A percentile compares a stretch with the other conserved stretches of the same genome.
Conservation (phyloP, 768 basidiomycete species). For the Imleria badia region DNA sequence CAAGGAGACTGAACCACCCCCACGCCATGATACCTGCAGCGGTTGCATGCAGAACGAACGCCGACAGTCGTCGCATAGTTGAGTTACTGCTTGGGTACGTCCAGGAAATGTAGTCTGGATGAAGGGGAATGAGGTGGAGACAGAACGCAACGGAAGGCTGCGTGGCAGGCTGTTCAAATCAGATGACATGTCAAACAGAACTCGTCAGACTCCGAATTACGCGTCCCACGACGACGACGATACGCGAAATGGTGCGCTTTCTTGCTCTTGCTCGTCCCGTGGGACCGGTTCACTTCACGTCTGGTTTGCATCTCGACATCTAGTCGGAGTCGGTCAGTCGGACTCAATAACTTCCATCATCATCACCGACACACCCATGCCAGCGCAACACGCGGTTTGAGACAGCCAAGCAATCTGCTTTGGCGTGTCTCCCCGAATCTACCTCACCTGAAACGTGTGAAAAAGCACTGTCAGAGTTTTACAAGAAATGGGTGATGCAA, state of each 20-base stretch:
- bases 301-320: slow-evolving; percentile 32
- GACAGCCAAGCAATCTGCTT: slow-evolving; percentile 57
- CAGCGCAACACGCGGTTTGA: slow-evolving; percentile 85
- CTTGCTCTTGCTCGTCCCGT: slow-evolving; percentile 1
- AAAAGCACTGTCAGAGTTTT: slow-evolving; percentile 68
- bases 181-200: too few relatives aligned
- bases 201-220: too few relatives aligned
- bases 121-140: too few relatives aligned
- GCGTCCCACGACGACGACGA: not conserved
- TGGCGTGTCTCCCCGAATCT: slow-evolving; percentile 53
- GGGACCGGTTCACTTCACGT: slow-evolving; percentile 18
- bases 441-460: slow-evolving; percentile 58
- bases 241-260: not conserved
- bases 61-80: slow-evolving; percentile 12
- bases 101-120: not conserved
- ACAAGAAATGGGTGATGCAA: slow-evolving; percentile 70
- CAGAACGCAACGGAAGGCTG: not conserved
- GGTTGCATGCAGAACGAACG: slow-evolving; percentile 32
- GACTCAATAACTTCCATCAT: slow-evolving; percentile 55
- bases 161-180: not conserved
- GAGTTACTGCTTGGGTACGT: too few relatives aligned
- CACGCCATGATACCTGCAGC: slow-evolving; percentile 37
- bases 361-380: slow-evolving; percentile 55
- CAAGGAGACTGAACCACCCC: slow-evolving; percentile 29
- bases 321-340: slow-evolving; percentile 44